Evolutionary conservation across 345 rosid genomes (phyloP).

Genomic region (Brassica rapa): DNA sequence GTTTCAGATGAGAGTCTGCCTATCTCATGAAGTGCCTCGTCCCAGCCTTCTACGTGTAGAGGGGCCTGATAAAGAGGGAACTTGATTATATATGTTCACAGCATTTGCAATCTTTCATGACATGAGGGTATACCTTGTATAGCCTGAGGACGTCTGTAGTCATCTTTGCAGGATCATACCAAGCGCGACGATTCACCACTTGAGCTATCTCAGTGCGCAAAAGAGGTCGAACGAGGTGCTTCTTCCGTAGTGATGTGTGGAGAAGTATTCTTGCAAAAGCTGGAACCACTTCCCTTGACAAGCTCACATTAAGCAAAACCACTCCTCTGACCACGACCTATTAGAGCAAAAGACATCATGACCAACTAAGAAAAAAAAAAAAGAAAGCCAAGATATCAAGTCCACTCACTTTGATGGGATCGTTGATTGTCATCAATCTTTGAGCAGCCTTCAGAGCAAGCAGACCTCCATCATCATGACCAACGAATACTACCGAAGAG

Average conservation of each 20-base stretch:
- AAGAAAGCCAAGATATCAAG: background rate
- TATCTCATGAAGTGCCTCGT: slow-evolving; percentile 83
- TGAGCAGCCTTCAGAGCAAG: slow-evolving; percentile 78
- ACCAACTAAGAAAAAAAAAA: slow-evolving; percentile 4
- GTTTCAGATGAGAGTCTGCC: slow-evolving; percentile 77
- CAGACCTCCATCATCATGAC: slow-evolving; percentile 93
- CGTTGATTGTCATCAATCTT: slow-evolving; percentile 53
- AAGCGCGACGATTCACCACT: slow-evolving; percentile 83
- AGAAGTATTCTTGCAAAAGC: slow-evolving; percentile 82
- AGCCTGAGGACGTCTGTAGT: slow-evolving; percentile 73
- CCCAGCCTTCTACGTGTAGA: slow-evolving; percentile 78
- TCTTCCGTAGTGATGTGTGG: slow-evolving; percentile 82
- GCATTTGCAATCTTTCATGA: background rate
- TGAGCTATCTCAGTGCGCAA: slow-evolving; percentile 80
- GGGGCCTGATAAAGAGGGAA: slow-evolving; percentile 53
- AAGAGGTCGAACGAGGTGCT: slow-evolving; percentile 81
- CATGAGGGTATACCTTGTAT: slow-evolving; percentile 57
- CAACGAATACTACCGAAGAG: slow-evolving; percentile 80
- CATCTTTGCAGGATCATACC: slow-evolving; percentile 79
- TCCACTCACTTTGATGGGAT: slow-evolving; percentile 58
- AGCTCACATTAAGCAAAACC: slow-evolving; percentile 67
- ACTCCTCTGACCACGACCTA: slow-evolving; percentile 64
- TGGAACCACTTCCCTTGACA: slow-evolving; percentile 89
- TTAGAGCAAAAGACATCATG: background rate
- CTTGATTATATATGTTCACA: background rate